Base-by-base conservation (phyloP, 768 basidiomycete genomes). In the Tylopilus subfusipes region DNA sequence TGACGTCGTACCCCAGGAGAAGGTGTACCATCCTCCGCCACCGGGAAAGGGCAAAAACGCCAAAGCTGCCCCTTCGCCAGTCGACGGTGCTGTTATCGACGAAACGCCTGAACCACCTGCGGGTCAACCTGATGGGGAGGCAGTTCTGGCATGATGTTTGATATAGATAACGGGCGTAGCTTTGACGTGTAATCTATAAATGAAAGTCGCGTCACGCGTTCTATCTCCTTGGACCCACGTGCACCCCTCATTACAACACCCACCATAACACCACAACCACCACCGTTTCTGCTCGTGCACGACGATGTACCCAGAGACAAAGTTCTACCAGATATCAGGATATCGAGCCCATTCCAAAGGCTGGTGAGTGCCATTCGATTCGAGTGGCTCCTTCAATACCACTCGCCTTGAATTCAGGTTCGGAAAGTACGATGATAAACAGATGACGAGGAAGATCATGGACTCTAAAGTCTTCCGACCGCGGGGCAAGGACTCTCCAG, bases 1-100 rank as follows among this genome's bases (percentile, higher is more conserved):
- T 64, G 5, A 58, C 45, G 13, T 36, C 16, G 34, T 19, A 5
- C 4, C 59, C 0, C 54, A 90, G 88, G 85, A 84, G 52, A 90
- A 90, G 68, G 84, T 85, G 9, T 92, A 90, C 75, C 86, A 87
- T 63, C 90, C 90, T 4, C 90, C 88, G 9, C 90, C 89, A 2
- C 88, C 88, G 0, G 88, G 88, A 1, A 91, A 84, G 60, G 89
- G 86, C 39, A 88, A 78, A 70, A 83, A 82, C 45, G 51, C 52
- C 8, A 61, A 62, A 24, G 43, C 14, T 3, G 50, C 16, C n/a
- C 9, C 53, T 33, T 27, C 40, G 11, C 50, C 44, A 16, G 61
- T 48, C 16, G 61, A 58, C 33, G 58, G 51, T n/a, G 16, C 34
- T 31, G 53, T 34, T 5, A 49, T 33, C 16, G 38, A 50, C 29